Base-by-base conservation (phyloP, 2,329 filamentous ascomycete genomes). In the Fusarium siculi region DNA sequence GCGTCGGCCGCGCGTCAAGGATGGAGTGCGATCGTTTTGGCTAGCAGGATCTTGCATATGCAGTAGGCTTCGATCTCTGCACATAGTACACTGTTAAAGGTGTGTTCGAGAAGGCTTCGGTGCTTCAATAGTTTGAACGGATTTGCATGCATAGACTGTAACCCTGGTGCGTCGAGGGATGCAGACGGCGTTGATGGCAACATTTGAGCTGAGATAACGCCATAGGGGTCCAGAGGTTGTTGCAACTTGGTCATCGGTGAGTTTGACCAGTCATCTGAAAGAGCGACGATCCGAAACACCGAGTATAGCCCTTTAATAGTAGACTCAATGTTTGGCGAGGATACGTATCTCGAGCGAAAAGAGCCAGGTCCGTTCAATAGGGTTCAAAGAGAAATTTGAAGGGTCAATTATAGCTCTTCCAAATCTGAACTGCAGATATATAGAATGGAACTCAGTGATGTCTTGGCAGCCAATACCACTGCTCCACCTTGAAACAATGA, bases 1-100 rank as follows among this genome's bases (percentile, higher is more conserved):
- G 58, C 52, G 46, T 39, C 8, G 36, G 34, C 39, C 52, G 52
- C n/a, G 46, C 58, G 66, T 63, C 65, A n/a, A 49, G 6, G 21
- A 15, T 14, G 52, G 49, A 43, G 65, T 54, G 58, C 21, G 47
- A 7, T 15, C n/a, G 37, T 4, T 28, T 9, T 57, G 37, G 40
- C 19, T n/a, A 34, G 65, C 36, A 64, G 16, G 15, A 69, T 70
- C 66, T 69, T 4, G 50, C 66, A 69, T 69, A 53, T 69, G 65
- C 46, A 43, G 47, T 23, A 34, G 5, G 3, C 25, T 30, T 11
- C 21, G 50, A 69, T 69, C 50, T 53, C n/a, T 36, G 19, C 21
- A 9, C 25, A 39, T 25, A 9, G 10, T 8, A 32, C 32, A 10
- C 23, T 19, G 18, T 55, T 9, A 3, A 10, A 49, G 34, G 36